Evolutionary conservation across 176 grass and related monocot genomes (phyloP).

Genomic region (Elymus sibiricus): DNA sequence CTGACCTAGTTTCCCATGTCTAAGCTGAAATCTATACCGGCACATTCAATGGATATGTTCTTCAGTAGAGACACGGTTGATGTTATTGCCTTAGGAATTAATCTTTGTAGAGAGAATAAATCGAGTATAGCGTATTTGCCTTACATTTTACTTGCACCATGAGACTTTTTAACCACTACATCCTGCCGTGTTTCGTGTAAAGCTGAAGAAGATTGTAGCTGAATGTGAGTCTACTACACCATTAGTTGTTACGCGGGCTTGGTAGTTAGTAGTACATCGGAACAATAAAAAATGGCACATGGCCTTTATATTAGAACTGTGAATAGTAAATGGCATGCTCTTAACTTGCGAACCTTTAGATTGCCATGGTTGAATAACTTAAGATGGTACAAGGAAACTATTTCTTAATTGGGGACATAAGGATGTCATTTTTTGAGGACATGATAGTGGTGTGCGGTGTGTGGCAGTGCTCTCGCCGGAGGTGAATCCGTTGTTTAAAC

Average conservation of each 20-base stretch:
- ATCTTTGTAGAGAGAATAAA: background rate
- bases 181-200: background rate
- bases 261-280: background rate
- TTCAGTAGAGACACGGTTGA: background rate
- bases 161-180: background rate
- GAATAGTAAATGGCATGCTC: background rate
- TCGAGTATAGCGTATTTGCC: background rate
- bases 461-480: background rate
- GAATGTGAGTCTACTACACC: background rate
- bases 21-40: conserved; percentile 10
- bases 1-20: background rate
- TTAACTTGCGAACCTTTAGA: background rate
- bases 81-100: background rate
- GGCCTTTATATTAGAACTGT: background rate
- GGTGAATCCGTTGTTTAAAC: background rate
- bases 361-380: background rate
- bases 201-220: conserved; percentile 2
- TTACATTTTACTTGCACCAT: background rate
- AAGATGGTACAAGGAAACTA: background rate
- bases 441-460: background rate
- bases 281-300: background rate
- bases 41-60: background rate
- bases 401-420: background rate
- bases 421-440: background rate
- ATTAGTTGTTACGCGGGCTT: background rate